Evolutionary conservation across 2,329 filamentous ascomycete genomes (phyloP).

Genomic region (Fusarium hostae): DNA sequence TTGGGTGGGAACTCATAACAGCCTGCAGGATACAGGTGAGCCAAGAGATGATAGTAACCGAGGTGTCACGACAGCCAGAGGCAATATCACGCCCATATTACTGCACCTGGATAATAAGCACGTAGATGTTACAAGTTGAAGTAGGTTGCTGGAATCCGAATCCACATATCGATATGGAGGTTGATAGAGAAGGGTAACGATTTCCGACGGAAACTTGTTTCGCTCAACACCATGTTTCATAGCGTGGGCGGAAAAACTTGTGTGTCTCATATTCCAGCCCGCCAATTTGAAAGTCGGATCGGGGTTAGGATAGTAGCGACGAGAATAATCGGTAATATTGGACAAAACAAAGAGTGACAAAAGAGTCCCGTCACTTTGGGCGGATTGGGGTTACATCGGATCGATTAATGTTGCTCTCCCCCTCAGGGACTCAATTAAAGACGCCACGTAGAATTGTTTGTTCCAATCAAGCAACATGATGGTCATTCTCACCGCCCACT

Average conservation of each 20-base stretch:
- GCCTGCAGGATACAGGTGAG: constrained; percentile 22
- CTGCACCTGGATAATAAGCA: constrained; percentile 1
- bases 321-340: constrained; percentile 29
- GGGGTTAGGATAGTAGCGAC: background rate
- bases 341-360: constrained; percentile 19
- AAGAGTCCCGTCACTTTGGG: constrained; percentile 20
- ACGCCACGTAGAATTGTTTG: constrained; percentile 24
- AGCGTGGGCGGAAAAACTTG: constrained; percentile 20
- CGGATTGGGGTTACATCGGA: constrained; percentile 33
- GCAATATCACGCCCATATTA: background rate
- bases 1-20: constrained; percentile 11
- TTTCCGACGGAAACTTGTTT: constrained; percentile 16
- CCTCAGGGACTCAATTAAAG: constrained; percentile 5
- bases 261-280: constrained; percentile 11
- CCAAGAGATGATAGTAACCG: constrained; percentile 13
- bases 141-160: background rate
- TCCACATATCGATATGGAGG: constrained; percentile 2
- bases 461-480: constrained; percentile 25
- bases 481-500: constrained; percentile 18
- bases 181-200: constrained; percentile 15
- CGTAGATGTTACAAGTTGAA: constrained; percentile 3
- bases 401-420: constrained; percentile 18
- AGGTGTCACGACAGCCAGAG: constrained; percentile 3
- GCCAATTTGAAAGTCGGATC: background rate
- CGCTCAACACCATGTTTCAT: constrained; percentile 31